A percentile compares a stretch with the other conserved stretches of the same genome.
Conservation (phyloP, 176 grass and related monocot genomes). For the Triticum urartu region DNA sequence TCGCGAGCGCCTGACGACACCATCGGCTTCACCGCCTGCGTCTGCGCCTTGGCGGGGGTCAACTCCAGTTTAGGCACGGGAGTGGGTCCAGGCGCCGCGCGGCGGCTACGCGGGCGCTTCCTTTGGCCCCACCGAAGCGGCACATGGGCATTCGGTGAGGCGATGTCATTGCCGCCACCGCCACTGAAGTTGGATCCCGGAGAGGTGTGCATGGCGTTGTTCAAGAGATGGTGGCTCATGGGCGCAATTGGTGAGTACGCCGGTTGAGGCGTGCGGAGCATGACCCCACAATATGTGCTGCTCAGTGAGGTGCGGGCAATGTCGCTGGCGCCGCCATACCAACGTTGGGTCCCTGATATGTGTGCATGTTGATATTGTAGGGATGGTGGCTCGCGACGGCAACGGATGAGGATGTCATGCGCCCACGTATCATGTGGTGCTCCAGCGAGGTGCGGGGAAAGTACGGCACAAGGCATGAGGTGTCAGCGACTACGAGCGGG, state of each 20-base stretch:
- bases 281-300: not conserved
- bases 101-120: no score
- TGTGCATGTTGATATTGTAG: not conserved
- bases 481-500: not conserved
- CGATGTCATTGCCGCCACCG: not conserved
- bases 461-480: conserved; percentile 18
- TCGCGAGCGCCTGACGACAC: conserved; percentile 40
- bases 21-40: conserved; percentile 47
- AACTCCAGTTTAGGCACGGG: no score
- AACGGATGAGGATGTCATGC: not conserved
- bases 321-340: no score
- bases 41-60: no score
- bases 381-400: not conserved
- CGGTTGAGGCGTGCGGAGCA: no score
- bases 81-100: no score
- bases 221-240: not conserved
- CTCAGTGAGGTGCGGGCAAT: conserved; percentile 14
- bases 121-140: no score
- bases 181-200: not conserved
- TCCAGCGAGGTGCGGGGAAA: conserved; percentile 23
- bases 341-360: not conserved
- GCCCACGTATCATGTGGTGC: not conserved
- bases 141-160: not conserved
- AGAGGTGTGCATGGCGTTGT: not conserved
- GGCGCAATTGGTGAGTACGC: not conserved